Evolutionary conservation across 1,284 basidiomycete species (phyloP).

Genomic region (Pyrrhoderma noxium): DNA sequence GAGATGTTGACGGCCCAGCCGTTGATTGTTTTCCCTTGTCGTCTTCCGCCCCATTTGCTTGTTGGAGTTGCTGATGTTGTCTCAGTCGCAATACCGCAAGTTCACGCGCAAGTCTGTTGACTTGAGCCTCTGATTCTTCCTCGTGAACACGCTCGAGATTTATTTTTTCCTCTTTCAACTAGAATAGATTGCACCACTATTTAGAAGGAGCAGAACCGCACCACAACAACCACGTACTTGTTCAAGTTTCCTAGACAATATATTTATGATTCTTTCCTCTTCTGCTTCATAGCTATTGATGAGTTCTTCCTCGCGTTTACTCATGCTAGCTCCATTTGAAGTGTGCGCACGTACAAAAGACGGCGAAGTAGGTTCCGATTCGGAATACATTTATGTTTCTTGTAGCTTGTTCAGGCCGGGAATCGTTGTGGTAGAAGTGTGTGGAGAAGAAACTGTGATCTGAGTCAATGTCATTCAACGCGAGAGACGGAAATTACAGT

Average conservation of each 20-base stretch:
- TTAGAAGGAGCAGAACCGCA: neutral
- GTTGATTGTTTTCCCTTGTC: neutral
- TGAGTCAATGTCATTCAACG: too few species aligned
- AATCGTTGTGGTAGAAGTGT: too few species aligned
- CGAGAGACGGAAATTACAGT: too few species aligned
- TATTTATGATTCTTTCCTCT: constrained; percentile 78
- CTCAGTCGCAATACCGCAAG: constrained; percentile 55
- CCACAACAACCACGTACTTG: constrained; percentile 9
- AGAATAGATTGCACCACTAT: constrained; percentile 12
- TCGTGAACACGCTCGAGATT: constrained; percentile 73
- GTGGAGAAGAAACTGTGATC: too few species aligned
- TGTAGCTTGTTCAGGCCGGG: too few species aligned
- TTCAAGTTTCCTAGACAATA: constrained; percentile 23
- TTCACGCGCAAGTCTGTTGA: constrained; percentile 65
- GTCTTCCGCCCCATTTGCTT: constrained; percentile 24
- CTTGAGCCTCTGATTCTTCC: constrained; percentile 73
- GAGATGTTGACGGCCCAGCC: constrained; percentile 22
- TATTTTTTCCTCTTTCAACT: constrained; percentile 78
- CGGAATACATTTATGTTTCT: neutral
- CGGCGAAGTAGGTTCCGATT: constrained; percentile 1
- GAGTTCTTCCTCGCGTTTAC: constrained; percentile 55
- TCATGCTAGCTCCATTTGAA: constrained; percentile 30
- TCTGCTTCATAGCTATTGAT: constrained; percentile 84
- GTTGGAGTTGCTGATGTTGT: constrained; percentile 33
- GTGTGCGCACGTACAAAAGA: neutral